These are phyloP conservation scores for Neurospora sp. DNA, from an alignment of 495 filamentous ascomycete genomes.

Conservation along the genomic window DNA sequence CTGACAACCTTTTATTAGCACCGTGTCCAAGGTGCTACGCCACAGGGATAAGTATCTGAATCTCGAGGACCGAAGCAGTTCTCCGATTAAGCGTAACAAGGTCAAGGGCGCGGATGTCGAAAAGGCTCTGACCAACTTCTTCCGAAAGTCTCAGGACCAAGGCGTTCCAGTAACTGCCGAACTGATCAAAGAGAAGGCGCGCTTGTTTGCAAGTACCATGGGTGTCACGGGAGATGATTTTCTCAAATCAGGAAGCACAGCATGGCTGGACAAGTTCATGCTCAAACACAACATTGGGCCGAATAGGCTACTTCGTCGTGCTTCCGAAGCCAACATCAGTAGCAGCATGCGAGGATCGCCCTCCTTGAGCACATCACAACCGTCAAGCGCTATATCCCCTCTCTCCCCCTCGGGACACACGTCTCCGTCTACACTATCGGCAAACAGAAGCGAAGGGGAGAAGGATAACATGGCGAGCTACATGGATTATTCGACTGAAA, in stretches of 20 bases:
- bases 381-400: constrained; percentile 63
- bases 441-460: constrained; percentile 58
- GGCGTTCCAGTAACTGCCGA: constrained; percentile 70
- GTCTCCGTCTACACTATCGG: constrained; percentile 57
- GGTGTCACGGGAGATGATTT: constrained; percentile 61
- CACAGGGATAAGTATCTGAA: constrained; percentile 96
- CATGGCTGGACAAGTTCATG: constrained; percentile 96
- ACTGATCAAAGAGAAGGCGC: constrained; percentile 78
- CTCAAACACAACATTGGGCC: constrained; percentile 72
- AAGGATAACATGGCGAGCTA: constrained; percentile 33
- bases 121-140: constrained; percentile 84
- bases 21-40: constrained; percentile 93
- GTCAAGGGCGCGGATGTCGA: constrained; percentile 93
- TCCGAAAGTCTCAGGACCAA: constrained; percentile 66
- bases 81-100: constrained; percentile 81
- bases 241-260: constrained; percentile 59
- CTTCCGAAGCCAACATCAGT: constrained; percentile 55
- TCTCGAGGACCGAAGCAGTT: constrained; percentile 75
- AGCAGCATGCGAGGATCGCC: constrained; percentile 48
- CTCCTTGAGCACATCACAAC: constrained; percentile 49
- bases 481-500: constrained; percentile 41
- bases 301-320: constrained; percentile 52
- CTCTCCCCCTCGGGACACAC: constrained; percentile 54
- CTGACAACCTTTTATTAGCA: constrained; percentile 47
- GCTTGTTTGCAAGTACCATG: constrained; percentile 71